phyloP scores from a whole-genome alignment of 257 asterid species.

The Cinchona pubescens region DNA sequence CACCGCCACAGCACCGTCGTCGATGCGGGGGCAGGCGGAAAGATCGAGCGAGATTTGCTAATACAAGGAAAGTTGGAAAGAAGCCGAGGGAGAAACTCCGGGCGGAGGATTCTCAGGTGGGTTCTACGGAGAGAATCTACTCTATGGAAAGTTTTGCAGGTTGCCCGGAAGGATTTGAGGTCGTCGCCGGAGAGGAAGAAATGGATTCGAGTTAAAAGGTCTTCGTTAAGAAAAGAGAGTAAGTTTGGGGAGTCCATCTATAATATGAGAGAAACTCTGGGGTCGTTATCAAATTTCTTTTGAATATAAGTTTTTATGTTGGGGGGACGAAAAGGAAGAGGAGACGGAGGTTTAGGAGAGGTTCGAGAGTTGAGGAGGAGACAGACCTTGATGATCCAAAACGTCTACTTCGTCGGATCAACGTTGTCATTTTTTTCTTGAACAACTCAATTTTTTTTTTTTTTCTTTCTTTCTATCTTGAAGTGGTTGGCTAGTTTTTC shows the following conservation, averaged over 20 bases:
- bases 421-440: not conserved
- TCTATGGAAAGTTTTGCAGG: constrained; percentile 47
- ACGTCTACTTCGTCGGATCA: constrained; percentile 19
- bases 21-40: constrained; percentile 63
- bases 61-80: constrained; percentile 42
- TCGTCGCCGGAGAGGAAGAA: constrained; percentile 34
- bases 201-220: constrained; percentile 43
- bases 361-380: constrained; percentile 28
- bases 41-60: constrained; percentile 55
- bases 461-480: not conserved
- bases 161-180: constrained; percentile 55
- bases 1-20: constrained; percentile 34
- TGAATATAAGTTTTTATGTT: not conserved
- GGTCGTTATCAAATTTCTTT: not conserved
- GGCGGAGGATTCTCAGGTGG: constrained; percentile 57
- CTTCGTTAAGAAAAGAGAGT: constrained; percentile 43
- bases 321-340: constrained; percentile 48
- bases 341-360: constrained; percentile 33
- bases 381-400: constrained; percentile 18
- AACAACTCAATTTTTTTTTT: too few relatives aligned
- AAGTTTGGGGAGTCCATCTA: constrained; percentile 27
- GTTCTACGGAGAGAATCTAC: constrained; percentile 58
- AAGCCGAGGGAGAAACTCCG: constrained; percentile 49
- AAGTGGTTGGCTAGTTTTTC: not conserved
- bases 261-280: not conserved